phyloP scores from a whole-genome alignment of 352 stramenopile genomes.

The Peronospora tabacina region DNA sequence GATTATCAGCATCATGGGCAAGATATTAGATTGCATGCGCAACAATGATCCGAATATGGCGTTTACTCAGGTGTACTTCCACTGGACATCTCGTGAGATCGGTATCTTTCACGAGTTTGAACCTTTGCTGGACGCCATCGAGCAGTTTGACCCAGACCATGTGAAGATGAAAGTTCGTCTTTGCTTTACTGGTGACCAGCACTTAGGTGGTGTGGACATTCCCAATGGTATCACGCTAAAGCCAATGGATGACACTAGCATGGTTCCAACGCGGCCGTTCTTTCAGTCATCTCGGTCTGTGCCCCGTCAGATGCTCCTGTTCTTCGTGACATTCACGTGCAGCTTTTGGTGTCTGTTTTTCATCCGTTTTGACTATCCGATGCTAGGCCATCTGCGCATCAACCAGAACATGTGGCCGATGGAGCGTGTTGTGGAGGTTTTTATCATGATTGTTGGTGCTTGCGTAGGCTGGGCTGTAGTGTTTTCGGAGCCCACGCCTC shows the following conservation, averaged over 20 bases:
- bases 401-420: conserved; percentile 81
- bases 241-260: conserved; percentile 76
- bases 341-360: conserved; percentile 68
- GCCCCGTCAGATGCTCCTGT: conserved; percentile 61
- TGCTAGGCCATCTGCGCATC: conserved; percentile 45
- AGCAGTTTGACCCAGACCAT: conserved; percentile 66
- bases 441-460: conserved; percentile 64
- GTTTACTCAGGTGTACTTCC: conserved; percentile 73
- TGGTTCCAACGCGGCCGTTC: conserved; percentile 68
- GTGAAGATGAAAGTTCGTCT: conserved; percentile 60
- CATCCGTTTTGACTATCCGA: conserved; percentile 62
- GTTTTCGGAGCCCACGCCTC: conserved; percentile 55
- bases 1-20: conserved; percentile 82
- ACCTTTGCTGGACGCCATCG: conserved; percentile 64
- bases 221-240: conserved; percentile 70
- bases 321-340: conserved; percentile 73
- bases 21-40: conserved; percentile 76
- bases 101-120: conserved; percentile 84
- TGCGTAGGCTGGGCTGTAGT: conserved; percentile 52
- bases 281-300: conserved; percentile 64
- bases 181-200: conserved; percentile 76
- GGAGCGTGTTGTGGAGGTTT: conserved; percentile 66
- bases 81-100: conserved; percentile 79
- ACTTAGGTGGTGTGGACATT: conserved; percentile 61
- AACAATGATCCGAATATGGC: conserved; percentile 67